These are phyloP conservation scores for Globisporangium cederbergense DNA, from an alignment of 352 stramenopile species.

Conservation along the genomic window DNA sequence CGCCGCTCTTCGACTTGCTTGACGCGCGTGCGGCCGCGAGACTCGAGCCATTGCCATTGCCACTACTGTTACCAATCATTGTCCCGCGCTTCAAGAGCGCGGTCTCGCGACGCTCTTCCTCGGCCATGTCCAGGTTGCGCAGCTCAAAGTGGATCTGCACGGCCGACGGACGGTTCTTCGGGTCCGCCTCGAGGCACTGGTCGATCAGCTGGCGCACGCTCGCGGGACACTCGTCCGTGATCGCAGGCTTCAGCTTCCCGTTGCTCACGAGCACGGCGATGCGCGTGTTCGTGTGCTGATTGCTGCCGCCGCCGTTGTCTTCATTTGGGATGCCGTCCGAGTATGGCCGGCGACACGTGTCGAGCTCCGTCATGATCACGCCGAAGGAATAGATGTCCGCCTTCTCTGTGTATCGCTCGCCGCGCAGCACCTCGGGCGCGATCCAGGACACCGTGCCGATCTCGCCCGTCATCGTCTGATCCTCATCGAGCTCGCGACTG, in stretches of 20 bases:
- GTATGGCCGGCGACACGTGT: conserved; percentile 33
- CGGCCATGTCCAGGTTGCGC: conserved; percentile 19
- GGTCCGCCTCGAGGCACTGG: conserved; percentile 50
- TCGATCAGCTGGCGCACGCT: conserved; percentile 42
- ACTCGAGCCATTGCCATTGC: neutral
- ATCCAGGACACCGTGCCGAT: conserved; percentile 36
- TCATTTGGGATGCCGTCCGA: conserved; percentile 18
- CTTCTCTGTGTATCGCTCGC: conserved; percentile 25
- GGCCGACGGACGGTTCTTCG: conserved; percentile 50
- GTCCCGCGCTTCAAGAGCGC: neutral
- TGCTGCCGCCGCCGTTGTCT: conserved; percentile 14
- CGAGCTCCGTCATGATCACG: conserved; percentile 36
- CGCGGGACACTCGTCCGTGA: conserved; percentile 47
- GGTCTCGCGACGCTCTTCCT: conserved; percentile 8
- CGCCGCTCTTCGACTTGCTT: conserved; percentile 1
- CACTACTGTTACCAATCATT: too few relatives aligned
- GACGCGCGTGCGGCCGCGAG: neutral
- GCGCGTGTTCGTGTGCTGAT: conserved; percentile 21
- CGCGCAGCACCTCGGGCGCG: conserved; percentile 30
- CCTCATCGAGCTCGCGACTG: conserved; percentile 21
- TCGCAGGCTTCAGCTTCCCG: conserved; percentile 38
- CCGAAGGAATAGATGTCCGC: conserved; percentile 33
- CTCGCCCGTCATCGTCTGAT: conserved; percentile 33
- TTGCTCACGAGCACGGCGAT: conserved; percentile 58
- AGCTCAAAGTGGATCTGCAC: conserved; percentile 69